Conservation (phyloP, 2,329 filamentous ascomycete genomes). For the Elsinoe batatas region DNA sequence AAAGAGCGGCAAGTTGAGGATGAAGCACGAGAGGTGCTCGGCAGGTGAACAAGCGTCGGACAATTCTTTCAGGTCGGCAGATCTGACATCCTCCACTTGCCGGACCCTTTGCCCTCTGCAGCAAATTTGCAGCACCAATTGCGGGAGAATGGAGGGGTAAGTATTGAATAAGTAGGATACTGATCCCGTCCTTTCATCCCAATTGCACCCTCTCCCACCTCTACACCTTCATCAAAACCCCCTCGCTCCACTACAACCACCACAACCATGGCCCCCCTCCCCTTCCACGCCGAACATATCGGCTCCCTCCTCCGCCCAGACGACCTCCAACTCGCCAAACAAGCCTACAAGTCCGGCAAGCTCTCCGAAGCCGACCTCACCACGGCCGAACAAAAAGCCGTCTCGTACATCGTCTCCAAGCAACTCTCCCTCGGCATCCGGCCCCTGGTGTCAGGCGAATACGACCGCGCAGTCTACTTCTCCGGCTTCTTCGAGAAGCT, state of each 20-base stretch:
- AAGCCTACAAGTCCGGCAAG: slow-evolving; percentile 46
- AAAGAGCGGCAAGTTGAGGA: background rate
- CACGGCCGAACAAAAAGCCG: slow-evolving; percentile 54
- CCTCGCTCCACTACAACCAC: background rate
- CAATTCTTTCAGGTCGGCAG: background rate
- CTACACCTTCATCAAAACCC: background rate
- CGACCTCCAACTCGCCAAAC: slow-evolving; percentile 50
- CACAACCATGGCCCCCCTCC: slow-evolving; percentile 31
- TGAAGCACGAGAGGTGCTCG: background rate
- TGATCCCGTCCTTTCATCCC: background rate
- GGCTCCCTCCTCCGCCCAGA: slow-evolving; percentile 61
- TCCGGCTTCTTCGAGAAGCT: slow-evolving; percentile 32
- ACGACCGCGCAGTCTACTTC: slow-evolving; percentile 36
- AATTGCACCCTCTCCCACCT: background rate
- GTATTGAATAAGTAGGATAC: background rate
- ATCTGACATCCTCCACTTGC: background rate
- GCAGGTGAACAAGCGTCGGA: background rate
- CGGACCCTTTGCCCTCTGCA: background rate
- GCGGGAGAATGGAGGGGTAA: background rate
- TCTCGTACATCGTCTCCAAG: slow-evolving; percentile 54
- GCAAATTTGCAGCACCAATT: background rate
- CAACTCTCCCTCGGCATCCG: slow-evolving; percentile 55
- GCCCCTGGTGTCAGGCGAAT: slow-evolving; percentile 61
- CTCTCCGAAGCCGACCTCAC: slow-evolving; percentile 47
- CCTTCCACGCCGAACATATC: slow-evolving; percentile 64